Evolutionary conservation across 208 protist genomes (phyloP).

Genomic region (Leishmania guyanensis): DNA sequence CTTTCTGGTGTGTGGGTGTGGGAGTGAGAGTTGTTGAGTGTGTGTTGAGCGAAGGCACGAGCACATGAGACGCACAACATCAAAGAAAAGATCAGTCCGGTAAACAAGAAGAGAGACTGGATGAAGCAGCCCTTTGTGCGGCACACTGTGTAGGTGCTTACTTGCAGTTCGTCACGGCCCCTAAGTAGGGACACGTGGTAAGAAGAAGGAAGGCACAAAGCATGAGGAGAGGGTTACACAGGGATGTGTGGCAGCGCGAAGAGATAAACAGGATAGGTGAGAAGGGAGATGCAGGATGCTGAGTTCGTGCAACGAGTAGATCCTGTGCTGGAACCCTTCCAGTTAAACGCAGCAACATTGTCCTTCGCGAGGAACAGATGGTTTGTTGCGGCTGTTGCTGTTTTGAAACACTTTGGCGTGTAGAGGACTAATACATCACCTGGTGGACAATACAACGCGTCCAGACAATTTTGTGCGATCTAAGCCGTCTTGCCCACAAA

Average conservation of each 20-base stretch:
- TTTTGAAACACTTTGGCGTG: background rate
- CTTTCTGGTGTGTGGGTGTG: background rate
- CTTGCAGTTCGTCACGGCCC: background rate
- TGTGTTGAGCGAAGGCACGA: background rate
- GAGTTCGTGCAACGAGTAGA: background rate
- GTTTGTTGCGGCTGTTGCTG: background rate
- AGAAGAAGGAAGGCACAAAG: constrained; percentile 1
- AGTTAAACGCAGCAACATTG: background rate
- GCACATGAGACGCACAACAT: background rate
- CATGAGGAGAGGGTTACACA: background rate
- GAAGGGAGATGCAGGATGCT: background rate
- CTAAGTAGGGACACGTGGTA: background rate
- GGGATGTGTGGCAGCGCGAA: background rate
- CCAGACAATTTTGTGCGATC: background rate
- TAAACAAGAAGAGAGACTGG: background rate
- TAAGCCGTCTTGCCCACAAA: background rate
- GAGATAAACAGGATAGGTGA: background rate
- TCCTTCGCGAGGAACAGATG: too few relatives aligned
- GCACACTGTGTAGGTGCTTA: background rate
- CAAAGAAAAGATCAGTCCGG: background rate
- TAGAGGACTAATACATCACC: background rate
- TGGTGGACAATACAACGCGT: background rate
- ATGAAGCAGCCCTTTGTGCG: background rate
- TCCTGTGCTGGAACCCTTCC: background rate
- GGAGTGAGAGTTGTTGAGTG: background rate